Evolutionary conservation across 2,329 filamentous ascomycete genomes (phyloP).

Genomic region (Trichophyton equinum): DNA sequence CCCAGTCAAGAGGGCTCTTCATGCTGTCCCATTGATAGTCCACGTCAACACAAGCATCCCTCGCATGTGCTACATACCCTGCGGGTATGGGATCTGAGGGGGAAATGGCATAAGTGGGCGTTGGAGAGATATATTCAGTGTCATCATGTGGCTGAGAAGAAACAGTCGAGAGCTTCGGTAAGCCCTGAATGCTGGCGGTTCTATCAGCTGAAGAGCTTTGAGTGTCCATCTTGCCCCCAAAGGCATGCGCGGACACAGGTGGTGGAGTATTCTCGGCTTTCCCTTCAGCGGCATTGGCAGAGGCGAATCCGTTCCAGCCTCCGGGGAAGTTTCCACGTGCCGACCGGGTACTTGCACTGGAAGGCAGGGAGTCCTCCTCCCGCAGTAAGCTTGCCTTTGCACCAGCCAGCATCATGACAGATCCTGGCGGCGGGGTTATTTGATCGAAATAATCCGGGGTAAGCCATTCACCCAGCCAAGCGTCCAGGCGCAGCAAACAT

Average conservation of each 20-base stretch:
- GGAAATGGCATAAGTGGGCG: conserved; percentile 72
- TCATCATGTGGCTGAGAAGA: conserved; percentile 18
- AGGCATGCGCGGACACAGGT: background rate
- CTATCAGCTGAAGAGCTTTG: background rate
- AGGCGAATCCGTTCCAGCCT: conserved; percentile 39
- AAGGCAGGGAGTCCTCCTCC: conserved; percentile 53
- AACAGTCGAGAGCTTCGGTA: conserved; percentile 25
- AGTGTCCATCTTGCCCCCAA: background rate
- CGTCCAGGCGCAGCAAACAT: conserved; percentile 60
- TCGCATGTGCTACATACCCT: conserved; percentile 80
- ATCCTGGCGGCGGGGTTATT: conserved; percentile 78
- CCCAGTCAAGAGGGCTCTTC: conserved; percentile 64
- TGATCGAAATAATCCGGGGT: conserved; percentile 85
- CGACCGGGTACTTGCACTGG: conserved; percentile 26
- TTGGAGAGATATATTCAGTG: conserved; percentile 57
- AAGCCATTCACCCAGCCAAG: conserved; percentile 91
- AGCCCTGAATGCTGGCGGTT: conserved; percentile 6
- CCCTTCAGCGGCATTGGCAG: conserved; percentile 15
- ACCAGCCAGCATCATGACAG: conserved; percentile 71
- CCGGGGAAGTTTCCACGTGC: conserved; percentile 40
- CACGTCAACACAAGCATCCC: conserved; percentile 72
- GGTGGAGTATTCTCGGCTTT: conserved; percentile 11
- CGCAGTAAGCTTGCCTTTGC: conserved; percentile 80
- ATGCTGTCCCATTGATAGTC: conserved; percentile 97
- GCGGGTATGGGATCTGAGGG: conserved; percentile 67